Conservation (phyloP, 2,329 filamentous ascomycete genomes). For the Hypoxylon sp. region DNA sequence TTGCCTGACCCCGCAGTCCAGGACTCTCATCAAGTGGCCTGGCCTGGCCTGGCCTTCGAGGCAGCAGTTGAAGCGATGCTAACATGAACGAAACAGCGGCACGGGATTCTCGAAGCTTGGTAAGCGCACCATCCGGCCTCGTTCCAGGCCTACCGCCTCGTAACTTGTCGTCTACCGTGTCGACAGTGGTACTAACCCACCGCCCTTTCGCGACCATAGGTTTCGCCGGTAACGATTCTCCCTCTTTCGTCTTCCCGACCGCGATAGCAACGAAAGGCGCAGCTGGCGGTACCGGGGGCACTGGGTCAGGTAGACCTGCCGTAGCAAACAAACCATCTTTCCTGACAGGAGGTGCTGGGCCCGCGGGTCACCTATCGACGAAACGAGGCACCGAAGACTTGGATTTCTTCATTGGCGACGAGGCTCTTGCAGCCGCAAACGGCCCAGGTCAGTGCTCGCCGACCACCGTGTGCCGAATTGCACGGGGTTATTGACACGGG, state of each 20-base stretch:
- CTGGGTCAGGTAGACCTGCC: constrained; percentile 86
- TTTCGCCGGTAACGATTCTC: constrained; percentile 98
- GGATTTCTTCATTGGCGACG: constrained; percentile 98
- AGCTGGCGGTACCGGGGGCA: constrained; percentile 72
- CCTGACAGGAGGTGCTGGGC: constrained; percentile 87
- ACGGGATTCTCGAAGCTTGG: constrained; percentile 99
- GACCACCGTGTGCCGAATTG: background rate
- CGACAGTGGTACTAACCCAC: constrained; percentile 40
- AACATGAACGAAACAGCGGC: constrained; percentile 71
- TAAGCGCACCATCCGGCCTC: constrained; percentile 54
- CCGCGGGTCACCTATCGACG: constrained; percentile 80
- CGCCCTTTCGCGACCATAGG: constrained; percentile 60
- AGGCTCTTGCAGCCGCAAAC: constrained; percentile 82
- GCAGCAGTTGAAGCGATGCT: constrained; percentile 45
- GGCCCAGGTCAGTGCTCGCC: constrained; percentile 75
- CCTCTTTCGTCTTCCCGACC: constrained; percentile 98
- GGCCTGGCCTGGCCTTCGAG: background rate
- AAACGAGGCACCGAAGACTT: constrained; percentile 98
- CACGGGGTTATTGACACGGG: constrained; percentile 25
- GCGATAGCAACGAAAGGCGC: constrained; percentile 95
- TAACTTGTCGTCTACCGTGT: constrained; percentile 11
- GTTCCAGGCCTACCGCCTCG: constrained; percentile 4
- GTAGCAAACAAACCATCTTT: constrained; percentile 96
- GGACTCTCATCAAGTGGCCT: constrained; percentile 14
- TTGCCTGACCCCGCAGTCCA: constrained; percentile 46